These are phyloP conservation scores for Conoideocrella luteorostrata DNA, from an alignment of 2,329 filamentous ascomycete genomes.

Conservation along the genomic window DNA sequence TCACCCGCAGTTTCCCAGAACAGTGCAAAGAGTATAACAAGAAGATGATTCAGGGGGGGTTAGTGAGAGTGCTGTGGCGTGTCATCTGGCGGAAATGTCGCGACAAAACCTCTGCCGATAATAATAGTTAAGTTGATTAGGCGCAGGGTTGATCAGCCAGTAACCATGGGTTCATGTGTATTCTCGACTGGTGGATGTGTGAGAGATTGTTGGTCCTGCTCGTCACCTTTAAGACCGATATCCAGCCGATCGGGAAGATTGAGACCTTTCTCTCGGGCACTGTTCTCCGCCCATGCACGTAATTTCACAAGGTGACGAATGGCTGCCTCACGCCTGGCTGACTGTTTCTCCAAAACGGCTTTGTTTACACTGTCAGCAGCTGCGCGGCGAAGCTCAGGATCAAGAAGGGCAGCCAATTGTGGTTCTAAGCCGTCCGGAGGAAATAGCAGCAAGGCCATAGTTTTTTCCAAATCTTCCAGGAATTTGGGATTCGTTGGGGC, in stretches of 20 bases:
- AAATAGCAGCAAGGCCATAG: slow-evolving; percentile 89
- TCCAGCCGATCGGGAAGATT: slow-evolving; percentile 28
- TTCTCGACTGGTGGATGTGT: slow-evolving; percentile 24
- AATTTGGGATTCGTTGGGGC: slow-evolving; percentile 78
- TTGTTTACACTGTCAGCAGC: slow-evolving; percentile 89
- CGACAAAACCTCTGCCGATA: too few species aligned
- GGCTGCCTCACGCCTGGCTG: slow-evolving; percentile 68
- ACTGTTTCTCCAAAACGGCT: slow-evolving; percentile 71
- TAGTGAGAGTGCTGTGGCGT: too few species aligned
- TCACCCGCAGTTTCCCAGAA: too few species aligned
- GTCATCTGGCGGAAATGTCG: too few species aligned
- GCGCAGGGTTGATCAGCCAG: slow-evolving; percentile 30
- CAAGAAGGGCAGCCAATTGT: slow-evolving; percentile 67
- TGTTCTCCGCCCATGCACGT: slow-evolving; percentile 76
- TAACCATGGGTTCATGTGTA: slow-evolving; percentile 47
- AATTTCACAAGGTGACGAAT: slow-evolving; percentile 76
- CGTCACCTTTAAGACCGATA: slow-evolving; percentile 31
- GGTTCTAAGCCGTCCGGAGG: slow-evolving; percentile 72
- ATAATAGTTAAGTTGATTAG: background rate
- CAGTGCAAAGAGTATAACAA: too few species aligned
- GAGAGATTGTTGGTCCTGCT: slow-evolving; percentile 21
- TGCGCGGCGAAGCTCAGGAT: slow-evolving; percentile 70
- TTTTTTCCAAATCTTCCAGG: slow-evolving; percentile 79
- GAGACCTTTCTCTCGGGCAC: slow-evolving; percentile 35
- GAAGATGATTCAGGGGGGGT: too few species aligned